phyloP scores from a whole-genome alignment of 139 green algal species.

The Yamagishiella unicocca region DNA sequence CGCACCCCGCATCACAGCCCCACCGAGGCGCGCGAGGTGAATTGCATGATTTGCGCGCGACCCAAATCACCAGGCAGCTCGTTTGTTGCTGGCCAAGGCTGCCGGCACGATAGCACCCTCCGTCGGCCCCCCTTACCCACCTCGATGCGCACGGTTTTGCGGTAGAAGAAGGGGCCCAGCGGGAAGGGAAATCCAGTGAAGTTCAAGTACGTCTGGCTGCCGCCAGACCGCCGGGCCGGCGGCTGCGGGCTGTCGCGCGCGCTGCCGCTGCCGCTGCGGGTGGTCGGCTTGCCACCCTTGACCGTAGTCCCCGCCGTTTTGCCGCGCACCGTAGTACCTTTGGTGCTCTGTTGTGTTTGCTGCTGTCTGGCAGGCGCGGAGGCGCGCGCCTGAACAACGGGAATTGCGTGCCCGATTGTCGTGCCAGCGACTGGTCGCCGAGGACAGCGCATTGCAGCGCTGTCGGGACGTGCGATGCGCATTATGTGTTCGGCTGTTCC shows the following conservation, averaged over 20 bases:
- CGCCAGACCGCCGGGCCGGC: background rate
- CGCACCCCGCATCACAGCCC: no score
- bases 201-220: slow-evolving; percentile 38
- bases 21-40: no score
- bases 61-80: no score
- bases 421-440: background rate
- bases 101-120: no score
- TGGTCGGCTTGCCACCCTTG: background rate
- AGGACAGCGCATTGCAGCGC: background rate
- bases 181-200: slow-evolving; percentile 94
- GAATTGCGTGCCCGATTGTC: background rate
- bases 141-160: slow-evolving; percentile 81
- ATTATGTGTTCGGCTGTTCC: no score
- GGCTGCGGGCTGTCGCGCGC: background rate
- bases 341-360: background rate
- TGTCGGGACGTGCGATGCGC: background rate
- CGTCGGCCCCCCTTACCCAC: slow-evolving; percentile 42
- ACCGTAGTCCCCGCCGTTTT: background rate
- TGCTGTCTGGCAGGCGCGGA: background rate
- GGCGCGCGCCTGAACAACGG: background rate
- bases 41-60: no score
- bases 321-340: background rate
- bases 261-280: background rate
- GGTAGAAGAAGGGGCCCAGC: slow-evolving; percentile 79
- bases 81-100: no score